Evolutionary conservation across 768 basidiomycete species (phyloP), one percentile per base, ranked within the genome.

Genomic region (Lactarius pseudohatsudake): DNA sequence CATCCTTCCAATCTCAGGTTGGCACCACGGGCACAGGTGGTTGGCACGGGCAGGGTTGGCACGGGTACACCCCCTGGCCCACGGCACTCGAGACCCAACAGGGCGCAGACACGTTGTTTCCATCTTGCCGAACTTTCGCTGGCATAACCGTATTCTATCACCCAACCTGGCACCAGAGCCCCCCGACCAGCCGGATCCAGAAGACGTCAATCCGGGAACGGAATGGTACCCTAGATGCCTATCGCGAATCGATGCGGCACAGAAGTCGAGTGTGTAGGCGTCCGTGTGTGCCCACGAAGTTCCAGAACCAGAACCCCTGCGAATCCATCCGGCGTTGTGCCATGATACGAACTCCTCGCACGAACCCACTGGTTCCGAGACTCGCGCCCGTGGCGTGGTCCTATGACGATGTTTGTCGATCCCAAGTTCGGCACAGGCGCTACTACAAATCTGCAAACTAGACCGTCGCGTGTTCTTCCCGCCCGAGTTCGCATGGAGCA

Each of bases 311-410:
- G 50, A 53, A 53, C 26, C 26, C 10, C 10, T 50, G n/a, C 50
- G 50, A 13, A 53, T 22, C 47, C 13, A 3, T 50, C 41, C 16
- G 45, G 47, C 47, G 13, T 10, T 4, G 47, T 22, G 47, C 47
- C 47, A 50, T 22, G 50, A 53, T 53, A 53, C 50, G 50, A 26
- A 53, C 50, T 26, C 50, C 50, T 53, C 50, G 50, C 50, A 13
- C 5, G 50, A 53, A 53, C 50, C 50, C 43, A 20, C 43, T 43
- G 43, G 43, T 20, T 38, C 36, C 36, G 36, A 38, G 36, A 41
- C 41, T 5, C 41, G 41, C 16, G 41, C 56, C 60, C 54, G 16
- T 55, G 26, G 28, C 18, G 55, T n/a, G n/a, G 11, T 20, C 26
- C 47, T 50, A 53, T 53, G 50, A 53, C 50, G 50, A 22, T 5